A percentile compares a stretch with the other conserved stretches of the same genome.
phyloP scores from a whole-genome alignment of 2,329 filamentous ascomycete species.

The Raffaelea albimanens region DNA sequence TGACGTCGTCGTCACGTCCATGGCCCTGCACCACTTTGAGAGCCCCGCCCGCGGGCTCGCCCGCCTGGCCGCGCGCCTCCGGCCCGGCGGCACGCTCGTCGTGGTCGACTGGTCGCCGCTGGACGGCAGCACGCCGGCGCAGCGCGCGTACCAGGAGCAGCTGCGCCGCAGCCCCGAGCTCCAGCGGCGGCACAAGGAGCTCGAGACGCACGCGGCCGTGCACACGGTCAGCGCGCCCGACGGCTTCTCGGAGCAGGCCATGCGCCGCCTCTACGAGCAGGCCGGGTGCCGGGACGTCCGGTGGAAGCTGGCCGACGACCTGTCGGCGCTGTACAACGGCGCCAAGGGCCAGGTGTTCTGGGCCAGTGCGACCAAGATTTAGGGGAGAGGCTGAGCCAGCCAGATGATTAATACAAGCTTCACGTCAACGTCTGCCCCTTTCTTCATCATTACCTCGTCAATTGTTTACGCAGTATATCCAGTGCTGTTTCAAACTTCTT shows the following conservation, averaged over 20 bases:
- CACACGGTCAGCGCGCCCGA: conserved; percentile 1
- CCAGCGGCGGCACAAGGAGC: background rate
- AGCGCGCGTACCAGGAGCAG: background rate
- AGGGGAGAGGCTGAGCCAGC: too few species aligned
- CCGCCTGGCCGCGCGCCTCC: conserved; percentile 11
- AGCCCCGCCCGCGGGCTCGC: conserved; percentile 9
- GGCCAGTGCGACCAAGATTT: background rate
- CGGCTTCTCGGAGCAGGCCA: background rate
- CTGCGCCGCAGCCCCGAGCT: background rate
- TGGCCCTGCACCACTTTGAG: conserved; percentile 16
- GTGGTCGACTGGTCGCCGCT: conserved; percentile 13
- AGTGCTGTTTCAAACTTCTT: too few species aligned
- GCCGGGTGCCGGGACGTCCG: background rate
- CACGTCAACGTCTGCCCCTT: too few species aligned
- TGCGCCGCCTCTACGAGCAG: background rate
- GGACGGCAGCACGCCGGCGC: conserved; percentile 1
- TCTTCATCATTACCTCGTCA: too few species aligned
- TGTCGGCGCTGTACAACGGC: background rate
- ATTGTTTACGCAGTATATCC: too few species aligned
- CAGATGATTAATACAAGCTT: too few species aligned
- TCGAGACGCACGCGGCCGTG: background rate
- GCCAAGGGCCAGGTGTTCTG: conserved; percentile 1
- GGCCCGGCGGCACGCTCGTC: conserved; percentile 11
- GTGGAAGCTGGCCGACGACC: conserved; percentile 1
- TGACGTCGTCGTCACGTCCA: conserved; percentile 13